phyloP scores from a whole-genome alignment of 1,139 yeast species.

The Geotrichum europaeum region DNA sequence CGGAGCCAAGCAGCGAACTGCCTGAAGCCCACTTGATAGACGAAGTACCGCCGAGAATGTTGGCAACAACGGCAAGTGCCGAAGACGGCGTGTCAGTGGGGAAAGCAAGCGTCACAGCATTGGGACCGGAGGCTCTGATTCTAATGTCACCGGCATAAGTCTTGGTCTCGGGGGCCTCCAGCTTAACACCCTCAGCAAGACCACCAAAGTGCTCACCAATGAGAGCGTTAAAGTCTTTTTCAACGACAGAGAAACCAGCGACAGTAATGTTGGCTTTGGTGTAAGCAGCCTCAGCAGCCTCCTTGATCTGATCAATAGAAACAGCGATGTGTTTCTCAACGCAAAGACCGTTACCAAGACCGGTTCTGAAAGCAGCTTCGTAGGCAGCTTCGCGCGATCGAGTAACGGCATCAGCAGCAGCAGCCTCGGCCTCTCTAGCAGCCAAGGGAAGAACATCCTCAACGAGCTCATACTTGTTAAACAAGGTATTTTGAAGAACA shows the following conservation, averaged over 20 bases:
- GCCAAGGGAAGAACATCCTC: slow-evolving; percentile 84
- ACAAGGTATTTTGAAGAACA: slow-evolving; percentile 64
- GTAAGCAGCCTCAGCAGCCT: slow-evolving; percentile 64
- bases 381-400: slow-evolving; percentile 75
- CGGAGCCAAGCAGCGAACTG: slow-evolving; percentile 38
- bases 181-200: slow-evolving; percentile 54
- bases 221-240: slow-evolving; percentile 62
- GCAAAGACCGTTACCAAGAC: slow-evolving; percentile 78
- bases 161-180: slow-evolving; percentile 42
- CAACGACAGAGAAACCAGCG: slow-evolving; percentile 67
- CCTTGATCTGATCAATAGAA: slow-evolving; percentile 58
- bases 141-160: slow-evolving; percentile 67
- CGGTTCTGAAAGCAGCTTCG: slow-evolving; percentile 75
- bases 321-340: slow-evolving; percentile 59
- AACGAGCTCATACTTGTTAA: slow-evolving; percentile 64
- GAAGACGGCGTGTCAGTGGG: slow-evolving; percentile 67
- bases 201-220: slow-evolving; percentile 58
- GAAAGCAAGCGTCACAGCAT: slow-evolving; percentile 74
- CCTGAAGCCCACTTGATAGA: slow-evolving; percentile 45
- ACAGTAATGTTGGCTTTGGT: slow-evolving; percentile 66
- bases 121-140: slow-evolving; percentile 57
- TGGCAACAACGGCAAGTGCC: slow-evolving; percentile 63
- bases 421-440: slow-evolving; percentile 43
- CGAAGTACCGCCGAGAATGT: slow-evolving; percentile 50
- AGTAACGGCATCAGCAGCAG: slow-evolving; percentile 48